phyloP scores from a whole-genome alignment of 345 rosid species.

The Luvunga scandens region DNA sequence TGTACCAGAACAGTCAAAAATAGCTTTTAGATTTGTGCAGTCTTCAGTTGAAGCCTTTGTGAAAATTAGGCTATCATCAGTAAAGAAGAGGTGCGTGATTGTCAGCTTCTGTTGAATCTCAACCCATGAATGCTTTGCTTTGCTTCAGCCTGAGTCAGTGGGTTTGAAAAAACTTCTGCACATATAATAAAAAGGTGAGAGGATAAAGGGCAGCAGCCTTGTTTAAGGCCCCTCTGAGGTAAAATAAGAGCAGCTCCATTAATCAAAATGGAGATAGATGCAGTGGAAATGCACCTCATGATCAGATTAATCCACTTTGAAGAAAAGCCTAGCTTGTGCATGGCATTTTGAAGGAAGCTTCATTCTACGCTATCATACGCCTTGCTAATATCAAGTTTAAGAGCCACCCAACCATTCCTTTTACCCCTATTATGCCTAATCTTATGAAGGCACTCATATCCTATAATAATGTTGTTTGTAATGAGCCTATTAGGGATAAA shows the following conservation, averaged over 20 bases:
- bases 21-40: too few species aligned
- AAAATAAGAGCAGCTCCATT: accelerated
- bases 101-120: accelerated
- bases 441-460: too few species aligned
- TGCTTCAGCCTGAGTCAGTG: too few species aligned
- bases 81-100: neutral
- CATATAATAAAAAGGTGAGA: neutral
- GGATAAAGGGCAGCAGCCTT: neutral
- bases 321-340: neutral
- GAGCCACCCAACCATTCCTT: neutral
- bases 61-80: neutral
- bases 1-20: too few species aligned
- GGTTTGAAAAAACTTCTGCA: neutral
- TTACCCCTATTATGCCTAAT: too few species aligned
- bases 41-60: neutral
- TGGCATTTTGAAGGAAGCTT: neutral
- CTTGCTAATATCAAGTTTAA: neutral
- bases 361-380: neutral
- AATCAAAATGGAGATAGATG: neutral
- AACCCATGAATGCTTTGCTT: too few species aligned
- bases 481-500: too few species aligned
- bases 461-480: too few species aligned
- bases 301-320: neutral
- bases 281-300: neutral
- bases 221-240: neutral